Evolutionary conservation across 306 rosid genomes (phyloP).

Genomic region (Phaseolus lunatus): DNA sequence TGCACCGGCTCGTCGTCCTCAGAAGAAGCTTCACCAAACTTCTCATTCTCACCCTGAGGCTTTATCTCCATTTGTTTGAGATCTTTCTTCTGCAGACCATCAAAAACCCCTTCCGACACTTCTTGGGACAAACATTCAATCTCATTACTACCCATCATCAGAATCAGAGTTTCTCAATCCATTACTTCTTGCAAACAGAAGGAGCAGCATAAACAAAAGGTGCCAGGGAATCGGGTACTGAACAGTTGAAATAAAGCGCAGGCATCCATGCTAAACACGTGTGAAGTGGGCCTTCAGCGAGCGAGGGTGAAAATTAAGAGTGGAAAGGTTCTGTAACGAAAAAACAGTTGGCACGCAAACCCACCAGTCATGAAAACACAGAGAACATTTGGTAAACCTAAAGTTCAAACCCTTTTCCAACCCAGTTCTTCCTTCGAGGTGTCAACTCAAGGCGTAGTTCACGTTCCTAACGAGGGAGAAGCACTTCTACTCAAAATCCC

Average conservation of each 20-base stretch:
- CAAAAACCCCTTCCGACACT: slow-evolving; percentile 44
- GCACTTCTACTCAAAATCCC: background rate
- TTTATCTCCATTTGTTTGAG: slow-evolving; percentile 38
- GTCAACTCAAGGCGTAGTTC: background rate
- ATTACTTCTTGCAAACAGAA: slow-evolving; percentile 28
- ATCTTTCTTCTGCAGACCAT: slow-evolving; percentile 43
- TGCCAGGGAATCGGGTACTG: slow-evolving; percentile 32
- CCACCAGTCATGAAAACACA: slow-evolving; percentile 47
- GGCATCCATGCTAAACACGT: slow-evolving; percentile 8
- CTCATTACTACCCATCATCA: slow-evolving; percentile 58
- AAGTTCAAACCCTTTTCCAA: slow-evolving; percentile 42
- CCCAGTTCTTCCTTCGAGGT: slow-evolving; percentile 16
- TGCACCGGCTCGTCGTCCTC: slow-evolving; percentile 32
- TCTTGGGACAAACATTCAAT: slow-evolving; percentile 41
- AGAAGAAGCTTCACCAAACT: slow-evolving; percentile 44
- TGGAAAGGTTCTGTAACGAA: background rate
- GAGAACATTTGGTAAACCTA: slow-evolving; percentile 56
- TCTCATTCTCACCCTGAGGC: slow-evolving; percentile 36
- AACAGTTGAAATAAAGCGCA: slow-evolving; percentile 10
- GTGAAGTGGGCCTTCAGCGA: slow-evolving; percentile 28
- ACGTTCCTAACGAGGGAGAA: slow-evolving; percentile 9
- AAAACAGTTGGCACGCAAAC: slow-evolving; percentile 10
- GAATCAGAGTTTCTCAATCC: slow-evolving; percentile 28
- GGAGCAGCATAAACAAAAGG: slow-evolving; percentile 2
- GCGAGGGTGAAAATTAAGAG: background rate